Percentiles rank a stretch among this genome's conserved stretches.
Conservation (phyloP, 176 grass and related monocot species). For the maize (Zea mays) region DNA sequence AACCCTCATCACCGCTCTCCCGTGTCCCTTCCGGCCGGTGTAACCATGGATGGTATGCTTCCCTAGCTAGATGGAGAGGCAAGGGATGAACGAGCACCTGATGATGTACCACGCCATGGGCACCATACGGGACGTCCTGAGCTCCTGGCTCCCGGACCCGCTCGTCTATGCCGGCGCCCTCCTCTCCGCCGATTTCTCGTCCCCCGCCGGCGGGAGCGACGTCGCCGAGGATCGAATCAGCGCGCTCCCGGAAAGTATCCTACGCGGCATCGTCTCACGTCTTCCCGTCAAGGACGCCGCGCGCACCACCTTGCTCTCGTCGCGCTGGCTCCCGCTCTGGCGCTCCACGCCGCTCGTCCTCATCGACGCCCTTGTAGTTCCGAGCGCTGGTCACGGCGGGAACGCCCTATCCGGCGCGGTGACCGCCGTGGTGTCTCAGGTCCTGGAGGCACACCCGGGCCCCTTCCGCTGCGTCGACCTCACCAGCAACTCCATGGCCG, state of each 20-base stretch:
- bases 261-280: slow-evolving; percentile 5
- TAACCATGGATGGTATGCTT: neutral
- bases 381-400: no score
- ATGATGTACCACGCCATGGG: neutral
- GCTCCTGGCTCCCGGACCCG: neutral
- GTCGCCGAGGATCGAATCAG: neutral
- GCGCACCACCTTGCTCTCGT: slow-evolving; percentile 2
- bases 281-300: neutral
- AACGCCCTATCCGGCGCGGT: no score
- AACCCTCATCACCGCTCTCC: no score
- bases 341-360: slow-evolving; percentile 11
- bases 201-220: neutral
- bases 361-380: neutral
- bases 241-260: slow-evolving; percentile 4
- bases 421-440: neutral
- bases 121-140: neutral
- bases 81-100: no score
- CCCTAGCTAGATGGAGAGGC: neutral
- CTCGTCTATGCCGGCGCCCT: neutral
- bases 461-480: slow-evolving; percentile 29
- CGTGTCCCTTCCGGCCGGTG: neutral
- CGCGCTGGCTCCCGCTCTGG: slow-evolving; percentile 23
- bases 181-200: neutral
- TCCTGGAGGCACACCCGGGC: slow-evolving; percentile 5
- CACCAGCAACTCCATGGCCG: neutral